Percentiles rank a stretch among this genome's conserved stretches.
Evolutionary conservation across 768 basidiomycete genomes (phyloP).

Genomic region (Cystofilobasidium macerans): DNA sequence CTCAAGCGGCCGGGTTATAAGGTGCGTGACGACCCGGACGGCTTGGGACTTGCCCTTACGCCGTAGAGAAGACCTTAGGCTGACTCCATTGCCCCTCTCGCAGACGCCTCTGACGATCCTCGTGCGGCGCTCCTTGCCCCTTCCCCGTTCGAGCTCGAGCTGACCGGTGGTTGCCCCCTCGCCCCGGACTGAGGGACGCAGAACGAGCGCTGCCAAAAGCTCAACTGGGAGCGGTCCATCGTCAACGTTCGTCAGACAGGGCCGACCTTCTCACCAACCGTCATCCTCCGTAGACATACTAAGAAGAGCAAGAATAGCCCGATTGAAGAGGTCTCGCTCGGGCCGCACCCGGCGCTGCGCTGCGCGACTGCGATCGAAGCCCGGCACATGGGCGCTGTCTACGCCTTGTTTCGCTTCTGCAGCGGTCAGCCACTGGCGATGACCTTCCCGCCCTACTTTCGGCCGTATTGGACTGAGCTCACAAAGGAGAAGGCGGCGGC

Average conservation of each 20-base stretch:
- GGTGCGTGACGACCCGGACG: neutral
- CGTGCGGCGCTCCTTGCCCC: no score
- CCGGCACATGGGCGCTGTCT: constrained; percentile 81
- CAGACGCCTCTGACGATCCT: constrained; percentile 19
- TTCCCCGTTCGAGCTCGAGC: no score
- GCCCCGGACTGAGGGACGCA: neutral
- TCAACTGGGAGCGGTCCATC: constrained; percentile 18
- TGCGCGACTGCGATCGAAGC: constrained; percentile 65
- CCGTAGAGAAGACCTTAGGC: no score
- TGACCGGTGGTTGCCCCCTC: no score
- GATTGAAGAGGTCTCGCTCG: constrained; percentile 57
- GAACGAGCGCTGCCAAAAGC: constrained; percentile 21
- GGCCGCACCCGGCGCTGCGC: constrained; percentile 60
- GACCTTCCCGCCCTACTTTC: constrained; percentile 68
- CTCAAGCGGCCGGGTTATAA: constrained; percentile 20
- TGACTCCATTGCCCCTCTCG: neutral
- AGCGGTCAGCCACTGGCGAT: constrained; percentile 36
- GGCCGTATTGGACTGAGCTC: constrained; percentile 77
- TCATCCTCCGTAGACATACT: constrained; percentile 56
- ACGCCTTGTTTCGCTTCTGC: constrained; percentile 60
- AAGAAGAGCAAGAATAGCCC: constrained; percentile 54
- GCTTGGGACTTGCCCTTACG: no score
- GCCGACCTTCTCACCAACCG: constrained; percentile 46
- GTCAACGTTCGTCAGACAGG: constrained; percentile 8
- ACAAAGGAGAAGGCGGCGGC: constrained; percentile 56